phyloP scores from a whole-genome alignment of 2,329 filamentous ascomycete species.

The Cladosporium sp. region DNA sequence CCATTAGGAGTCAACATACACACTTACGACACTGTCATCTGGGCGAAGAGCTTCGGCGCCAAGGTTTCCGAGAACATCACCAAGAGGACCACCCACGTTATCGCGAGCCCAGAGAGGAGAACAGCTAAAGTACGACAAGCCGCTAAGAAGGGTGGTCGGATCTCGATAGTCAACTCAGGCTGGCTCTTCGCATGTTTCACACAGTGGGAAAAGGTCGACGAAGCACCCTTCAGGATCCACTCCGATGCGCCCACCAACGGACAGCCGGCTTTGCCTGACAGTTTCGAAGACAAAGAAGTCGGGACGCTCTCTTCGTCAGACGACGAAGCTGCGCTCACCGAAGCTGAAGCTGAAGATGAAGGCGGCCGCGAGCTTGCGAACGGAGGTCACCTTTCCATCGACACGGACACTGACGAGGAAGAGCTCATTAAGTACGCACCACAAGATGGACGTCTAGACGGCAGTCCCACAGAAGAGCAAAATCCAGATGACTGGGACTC shows the following conservation, averaged over 20 bases:
- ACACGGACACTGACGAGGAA: slow-evolving; percentile 29
- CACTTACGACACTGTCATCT: slow-evolving; percentile 77
- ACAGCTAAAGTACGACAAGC: slow-evolving; percentile 91
- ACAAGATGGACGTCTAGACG: slow-evolving; percentile 36
- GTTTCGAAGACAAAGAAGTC: slow-evolving; percentile 28
- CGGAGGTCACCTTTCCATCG: slow-evolving; percentile 24
- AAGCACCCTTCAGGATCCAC: slow-evolving; percentile 73
- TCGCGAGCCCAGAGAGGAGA: slow-evolving; percentile 65
- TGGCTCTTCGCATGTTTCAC: slow-evolving; percentile 85
- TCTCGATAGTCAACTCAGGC: slow-evolving; percentile 87
- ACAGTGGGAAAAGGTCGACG: slow-evolving; percentile 76
- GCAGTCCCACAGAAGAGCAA: slow-evolving; percentile 25
- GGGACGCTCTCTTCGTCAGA: slow-evolving; percentile 42
- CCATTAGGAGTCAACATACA: slow-evolving; percentile 71
- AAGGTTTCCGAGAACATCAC: slow-evolving; percentile 57
- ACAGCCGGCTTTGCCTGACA: slow-evolving; percentile 25
- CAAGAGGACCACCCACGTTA: slow-evolving; percentile 61
- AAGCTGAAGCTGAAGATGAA: slow-evolving; percentile 33
- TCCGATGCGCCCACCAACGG: slow-evolving; percentile 62
- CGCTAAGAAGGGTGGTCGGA: slow-evolving; percentile 63
- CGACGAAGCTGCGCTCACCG: slow-evolving; percentile 38
- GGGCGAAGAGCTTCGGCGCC: slow-evolving; percentile 83
- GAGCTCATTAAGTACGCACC: slow-evolving; percentile 48
- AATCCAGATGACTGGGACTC: slow-evolving; percentile 40
- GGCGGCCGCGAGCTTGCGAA: slow-evolving; percentile 20